Evolutionary conservation across 2,329 filamentous ascomycete genomes (phyloP).

Genomic region (Aspergillus aculeatinus): DNA sequence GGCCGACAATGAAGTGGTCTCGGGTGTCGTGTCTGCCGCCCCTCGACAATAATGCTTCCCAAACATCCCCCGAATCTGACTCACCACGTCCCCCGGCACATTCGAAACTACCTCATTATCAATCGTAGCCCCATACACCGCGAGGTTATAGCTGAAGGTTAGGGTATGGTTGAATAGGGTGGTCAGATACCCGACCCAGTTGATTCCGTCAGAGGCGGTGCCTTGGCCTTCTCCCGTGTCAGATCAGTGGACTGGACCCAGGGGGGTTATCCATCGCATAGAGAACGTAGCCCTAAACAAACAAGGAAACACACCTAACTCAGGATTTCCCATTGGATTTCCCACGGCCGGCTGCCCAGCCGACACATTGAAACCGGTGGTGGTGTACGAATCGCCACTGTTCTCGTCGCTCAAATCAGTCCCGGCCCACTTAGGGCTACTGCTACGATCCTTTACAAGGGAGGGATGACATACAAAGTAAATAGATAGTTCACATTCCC

Average conservation of each 20-base stretch:
- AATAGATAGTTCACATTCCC: background rate
- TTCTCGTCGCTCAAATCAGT: background rate
- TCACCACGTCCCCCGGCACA: slow-evolving; percentile 1
- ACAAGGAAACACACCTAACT: background rate
- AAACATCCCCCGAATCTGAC: background rate
- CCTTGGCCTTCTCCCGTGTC: background rate
- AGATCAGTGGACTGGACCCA: background rate
- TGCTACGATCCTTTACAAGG: too few species aligned
- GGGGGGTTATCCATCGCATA: background rate
- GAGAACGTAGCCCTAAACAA: background rate
- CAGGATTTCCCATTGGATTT: slow-evolving; percentile 9
- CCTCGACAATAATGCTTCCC: background rate
- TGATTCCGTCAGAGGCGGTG: slow-evolving; percentile 5
- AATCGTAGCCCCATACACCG: slow-evolving; percentile 8
- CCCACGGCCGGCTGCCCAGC: background rate
- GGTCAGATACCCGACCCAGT: slow-evolving; percentile 11
- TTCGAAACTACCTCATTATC: background rate
- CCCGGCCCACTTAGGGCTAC: background rate
- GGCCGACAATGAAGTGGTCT: too few species aligned
- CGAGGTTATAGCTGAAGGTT: slow-evolving; percentile 10
- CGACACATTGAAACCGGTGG: slow-evolving; percentile 6
- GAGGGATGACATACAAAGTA: background rate
- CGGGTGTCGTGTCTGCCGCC: background rate
- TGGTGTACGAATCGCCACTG: slow-evolving; percentile 11
- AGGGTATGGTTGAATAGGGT: slow-evolving; percentile 4